Evolutionary conservation across 2,329 filamentous ascomycete genomes (phyloP), one percentile per base, ranked within the genome.

Genomic region (Trichoderma brevicompactum): DNA sequence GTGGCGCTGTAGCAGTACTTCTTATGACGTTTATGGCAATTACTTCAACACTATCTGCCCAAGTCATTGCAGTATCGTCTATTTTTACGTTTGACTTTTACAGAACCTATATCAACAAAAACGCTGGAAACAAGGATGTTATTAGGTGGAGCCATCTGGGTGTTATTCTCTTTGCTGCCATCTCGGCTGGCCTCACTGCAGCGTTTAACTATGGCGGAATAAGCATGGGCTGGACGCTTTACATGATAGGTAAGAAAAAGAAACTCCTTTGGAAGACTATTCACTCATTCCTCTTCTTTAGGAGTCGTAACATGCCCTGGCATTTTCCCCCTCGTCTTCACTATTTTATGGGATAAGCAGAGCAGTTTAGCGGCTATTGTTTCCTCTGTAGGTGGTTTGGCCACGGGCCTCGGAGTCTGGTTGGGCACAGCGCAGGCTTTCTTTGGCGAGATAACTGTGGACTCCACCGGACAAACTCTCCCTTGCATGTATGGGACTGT

Each of bases 11-110:
- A 4, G 58, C 58, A 4, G 58, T 62, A 2, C 44, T 62, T 1
- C 38, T 62, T 3, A 52, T 50, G 46, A 62, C 58, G 0, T 62
- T 62, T 23, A 62, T 62, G 58, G 58, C 58, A 52, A 43, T 62
- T 28, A 62, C 58, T 43, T 52, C 46, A 3, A 62, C 58, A 0
- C 23, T 62, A 2, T 62, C 58, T 1, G 58, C 58, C 9, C 58
- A 62, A 13, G 48, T 62, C 3, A 62, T 62, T 36, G 58, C 58
- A 0, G 58, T 62, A 5, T 62, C 58, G 7, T 62, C 58, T 10
- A 62, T 62, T 38, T 62, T 62, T 32, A 62, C 58, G 1, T 62
- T 62, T 17, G 60, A 63, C 41, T 55, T 63, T 48, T 63, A 63
- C 6, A 34, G 50, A 23, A 63, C 50, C 8, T 63, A 55, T 13